phyloP scores from a whole-genome alignment of 331 rosid species.

The Prunus yedoensis region DNA sequence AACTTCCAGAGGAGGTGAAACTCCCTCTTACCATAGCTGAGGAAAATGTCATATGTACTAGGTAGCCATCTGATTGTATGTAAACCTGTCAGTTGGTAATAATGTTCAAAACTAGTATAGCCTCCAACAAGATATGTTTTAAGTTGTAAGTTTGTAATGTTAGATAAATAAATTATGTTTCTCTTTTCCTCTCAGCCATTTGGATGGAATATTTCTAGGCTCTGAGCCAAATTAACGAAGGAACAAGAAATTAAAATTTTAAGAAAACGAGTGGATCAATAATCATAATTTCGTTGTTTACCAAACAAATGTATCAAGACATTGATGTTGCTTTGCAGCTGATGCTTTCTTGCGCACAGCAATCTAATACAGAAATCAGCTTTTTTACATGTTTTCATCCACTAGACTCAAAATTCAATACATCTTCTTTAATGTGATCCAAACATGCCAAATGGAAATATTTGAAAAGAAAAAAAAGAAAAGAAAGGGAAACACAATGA shows the following conservation, averaged over 20 bases:
- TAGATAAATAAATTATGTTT: background rate
- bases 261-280: too few relatives aligned
- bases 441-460: conserved; percentile 5
- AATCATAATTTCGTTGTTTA: background rate
- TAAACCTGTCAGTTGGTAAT: background rate
- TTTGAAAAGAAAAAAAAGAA: background rate
- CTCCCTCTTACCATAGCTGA: background rate
- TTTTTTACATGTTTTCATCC: conserved; percentile 7
- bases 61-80: background rate
- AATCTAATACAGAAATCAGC: background rate
- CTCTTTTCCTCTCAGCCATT: background rate
- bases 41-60: background rate
- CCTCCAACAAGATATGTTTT: background rate
- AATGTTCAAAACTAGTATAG: too few relatives aligned
- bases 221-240: background rate
- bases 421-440: background rate
- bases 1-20: conserved; percentile 34
- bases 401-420: background rate
- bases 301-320: conserved; percentile 2
- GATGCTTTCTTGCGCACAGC: background rate
- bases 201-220: background rate
- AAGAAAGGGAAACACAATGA: background rate
- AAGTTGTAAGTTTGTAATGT: background rate
- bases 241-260: too few relatives aligned
- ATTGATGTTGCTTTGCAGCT: conserved; percentile 11